A percentile compares a stretch with the other conserved stretches of the same genome.
phyloP scores from a whole-genome alignment of 2,329 filamentous ascomycete genomes.

The Neofusicoccum kwambonambiense region DNA sequence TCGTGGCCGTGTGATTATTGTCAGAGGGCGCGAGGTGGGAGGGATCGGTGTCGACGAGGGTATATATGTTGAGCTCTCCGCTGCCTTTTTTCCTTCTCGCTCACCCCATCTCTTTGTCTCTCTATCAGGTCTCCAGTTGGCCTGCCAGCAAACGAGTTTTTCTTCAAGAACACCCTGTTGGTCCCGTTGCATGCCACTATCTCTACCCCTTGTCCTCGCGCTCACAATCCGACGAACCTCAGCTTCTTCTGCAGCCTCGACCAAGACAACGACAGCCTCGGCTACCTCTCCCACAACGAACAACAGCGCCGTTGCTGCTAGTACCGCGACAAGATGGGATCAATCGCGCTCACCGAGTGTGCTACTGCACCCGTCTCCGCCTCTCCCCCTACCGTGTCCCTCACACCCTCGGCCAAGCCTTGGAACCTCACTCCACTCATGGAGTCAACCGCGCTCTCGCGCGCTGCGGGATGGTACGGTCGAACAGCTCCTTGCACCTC shows the following conservation, averaged over 20 bases:
- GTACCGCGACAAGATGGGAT: neutral
- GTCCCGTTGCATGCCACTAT: neutral
- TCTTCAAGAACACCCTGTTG: neutral
- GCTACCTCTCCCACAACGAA: neutral
- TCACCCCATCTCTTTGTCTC: neutral
- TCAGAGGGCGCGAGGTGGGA: neutral
- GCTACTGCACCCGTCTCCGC: neutral
- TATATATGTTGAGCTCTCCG: neutral
- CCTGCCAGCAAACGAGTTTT: neutral
- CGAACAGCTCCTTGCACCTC: neutral
- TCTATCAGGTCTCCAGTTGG: neutral
- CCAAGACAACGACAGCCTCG: neutral
- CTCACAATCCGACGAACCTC: conserved; percentile 2
- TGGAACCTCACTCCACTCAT: conserved; percentile 73
- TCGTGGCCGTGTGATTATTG: neutral
- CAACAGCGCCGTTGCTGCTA: neutral
- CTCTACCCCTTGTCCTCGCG: conserved; percentile 2
- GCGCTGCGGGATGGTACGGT: conserved; percentile 68
- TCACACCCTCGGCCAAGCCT: conserved; percentile 40
- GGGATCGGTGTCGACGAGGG: neutral
- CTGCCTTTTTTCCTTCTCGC: neutral
- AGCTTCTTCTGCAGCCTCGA: neutral
- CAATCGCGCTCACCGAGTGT: conserved; percentile 13
- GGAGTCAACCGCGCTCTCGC: conserved; percentile 66
- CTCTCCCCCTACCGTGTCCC: conserved; percentile 9